Evolutionary conservation across 129 eudicot genomes (phyloP), one percentile per base, ranked within the genome.

Genomic region (Artemisia argyi): DNA sequence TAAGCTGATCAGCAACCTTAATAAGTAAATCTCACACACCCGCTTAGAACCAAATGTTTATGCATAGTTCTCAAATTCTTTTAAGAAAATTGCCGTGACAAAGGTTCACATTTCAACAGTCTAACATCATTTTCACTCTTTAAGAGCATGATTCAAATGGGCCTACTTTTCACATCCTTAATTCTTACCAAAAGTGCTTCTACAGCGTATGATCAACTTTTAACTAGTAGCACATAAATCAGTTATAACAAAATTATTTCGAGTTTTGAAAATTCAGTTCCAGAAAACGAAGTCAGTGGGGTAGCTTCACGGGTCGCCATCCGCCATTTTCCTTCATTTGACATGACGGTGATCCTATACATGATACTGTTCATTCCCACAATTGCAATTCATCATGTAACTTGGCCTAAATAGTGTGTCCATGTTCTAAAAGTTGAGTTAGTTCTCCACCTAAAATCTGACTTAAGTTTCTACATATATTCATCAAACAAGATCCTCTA

Each of bases 161-260:
- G 32, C 55, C 69, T 65, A 65, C 18, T 65, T 63, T 11, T 65
- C 32, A 65, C 68, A 7, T 39, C 30, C 54, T 15, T 17, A 42
- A 35, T 9, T 35, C 69, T 65, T 65, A 51, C 28, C 30, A 22
- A 65, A 42, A 64, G 15, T 49, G 24, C n/a, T 13, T 49, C 47
- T 11, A 20, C 4, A 35, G 59, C 72, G 10, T 39, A 50, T 22
- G 19, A 26, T 22, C 42, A 68, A 26, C 39, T 26, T 50, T 51
- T 47, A 7, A 24, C 12, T 57, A 9, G 18, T 57, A 17, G 11
- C 13, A 18, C 20, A 57, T 20, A 17, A 8, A 57, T 57, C 57
- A 12, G 9, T 7, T 39, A 7, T 39, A 39, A 39, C 1, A 39
- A 39, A 39, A 35, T 35, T 35, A 35, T 35, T 35, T 35, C 42